Percentiles rank a stretch among this genome's conserved stretches.
These are phyloP conservation scores for Rhodocollybia butyracea DNA, from an alignment of 768 basidiomycete genomes.

Conservation along the genomic window DNA sequence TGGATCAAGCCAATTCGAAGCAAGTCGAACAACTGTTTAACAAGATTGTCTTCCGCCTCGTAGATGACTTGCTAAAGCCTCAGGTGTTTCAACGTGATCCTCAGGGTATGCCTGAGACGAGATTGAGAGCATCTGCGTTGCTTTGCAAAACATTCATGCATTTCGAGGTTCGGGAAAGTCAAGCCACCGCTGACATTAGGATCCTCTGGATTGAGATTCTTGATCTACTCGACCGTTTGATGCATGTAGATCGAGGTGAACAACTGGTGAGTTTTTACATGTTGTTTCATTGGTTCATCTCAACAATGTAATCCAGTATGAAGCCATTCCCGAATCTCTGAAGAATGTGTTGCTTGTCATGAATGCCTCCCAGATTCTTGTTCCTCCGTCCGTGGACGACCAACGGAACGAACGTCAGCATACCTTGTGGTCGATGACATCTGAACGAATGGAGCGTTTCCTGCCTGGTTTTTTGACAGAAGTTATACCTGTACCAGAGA, in stretches of 20 bases:
- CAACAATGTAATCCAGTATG: conserved; percentile 51
- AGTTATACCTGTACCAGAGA: conserved; percentile 43
- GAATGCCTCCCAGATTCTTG: conserved; percentile 83
- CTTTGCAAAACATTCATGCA: conserved; percentile 97
- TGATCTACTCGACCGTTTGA: conserved; percentile 84
- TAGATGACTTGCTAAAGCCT: conserved; percentile 88
- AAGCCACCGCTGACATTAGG: conserved; percentile 57
- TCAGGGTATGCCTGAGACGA: conserved; percentile 86
- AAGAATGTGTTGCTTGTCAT: conserved; percentile 97
- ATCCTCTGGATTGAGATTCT: conserved; percentile 87
- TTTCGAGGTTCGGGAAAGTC: conserved; percentile 72
- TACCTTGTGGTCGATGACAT: conserved; percentile 81
- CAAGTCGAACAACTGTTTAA: conserved; percentile 86
- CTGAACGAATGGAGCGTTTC: conserved; percentile 86
- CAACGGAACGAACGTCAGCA: conserved; percentile 56
- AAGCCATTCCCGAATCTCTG: conserved; percentile 93
- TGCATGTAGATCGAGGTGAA: conserved; percentile 81
- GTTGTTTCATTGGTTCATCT: neutral
- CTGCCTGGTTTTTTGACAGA: conserved; percentile 85
- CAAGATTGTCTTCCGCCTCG: conserved; percentile 82
- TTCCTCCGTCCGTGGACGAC: conserved; percentile 56
- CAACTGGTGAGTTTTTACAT: conserved; percentile 63
- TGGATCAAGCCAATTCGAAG: conserved; percentile 52
- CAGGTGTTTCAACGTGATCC: conserved; percentile 79
- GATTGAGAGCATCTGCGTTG: conserved; percentile 82